Conservation (phyloP, 2,329 filamentous ascomycete species). For the Corinectria fuckeliana region DNA sequence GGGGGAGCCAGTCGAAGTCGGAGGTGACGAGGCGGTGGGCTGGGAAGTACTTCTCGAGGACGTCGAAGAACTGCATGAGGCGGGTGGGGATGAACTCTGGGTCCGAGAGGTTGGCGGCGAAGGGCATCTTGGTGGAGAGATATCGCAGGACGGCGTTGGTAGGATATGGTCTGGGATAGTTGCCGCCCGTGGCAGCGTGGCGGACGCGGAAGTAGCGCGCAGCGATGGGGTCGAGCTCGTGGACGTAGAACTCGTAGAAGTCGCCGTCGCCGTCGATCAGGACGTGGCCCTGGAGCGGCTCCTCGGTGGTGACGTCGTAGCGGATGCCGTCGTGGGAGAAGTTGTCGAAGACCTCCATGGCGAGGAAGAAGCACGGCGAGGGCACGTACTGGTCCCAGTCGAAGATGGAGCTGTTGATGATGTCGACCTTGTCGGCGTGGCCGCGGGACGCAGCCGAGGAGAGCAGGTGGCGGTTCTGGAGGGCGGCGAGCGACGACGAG, state of each 20-base stretch:
- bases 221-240: conserved; percentile 80
- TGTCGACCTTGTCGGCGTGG: conserved; percentile 86
- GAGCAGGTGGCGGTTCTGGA: conserved; percentile 77
- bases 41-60: conserved; percentile 87
- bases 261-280: conserved; percentile 85
- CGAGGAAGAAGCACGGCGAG: conserved; percentile 95
- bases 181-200: conserved; percentile 72
- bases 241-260: conserved; percentile 93
- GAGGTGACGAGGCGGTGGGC: conserved; percentile 86
- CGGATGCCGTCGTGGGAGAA: conserved; percentile 95
- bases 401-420: conserved; percentile 94
- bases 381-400: conserved; percentile 91
- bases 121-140: conserved; percentile 69
- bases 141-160: conserved; percentile 62
- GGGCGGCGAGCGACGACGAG: conserved; percentile 76
- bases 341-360: conserved; percentile 98
- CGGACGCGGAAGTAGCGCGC: conserved; percentile 85
- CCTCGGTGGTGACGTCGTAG: conserved; percentile 82
- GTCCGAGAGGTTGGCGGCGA: conserved; percentile 75
- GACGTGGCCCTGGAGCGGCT: conserved; percentile 86
- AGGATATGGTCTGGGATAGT: conserved; percentile 68
- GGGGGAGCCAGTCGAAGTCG: conserved; percentile 87
- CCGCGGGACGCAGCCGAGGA: conserved; percentile 72
- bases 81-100: conserved; percentile 95
- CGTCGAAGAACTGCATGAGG: conserved; percentile 96